Conservation (phyloP, 225 moss, liverwort and hornwort species). For the Polytrichum commune region DNA sequence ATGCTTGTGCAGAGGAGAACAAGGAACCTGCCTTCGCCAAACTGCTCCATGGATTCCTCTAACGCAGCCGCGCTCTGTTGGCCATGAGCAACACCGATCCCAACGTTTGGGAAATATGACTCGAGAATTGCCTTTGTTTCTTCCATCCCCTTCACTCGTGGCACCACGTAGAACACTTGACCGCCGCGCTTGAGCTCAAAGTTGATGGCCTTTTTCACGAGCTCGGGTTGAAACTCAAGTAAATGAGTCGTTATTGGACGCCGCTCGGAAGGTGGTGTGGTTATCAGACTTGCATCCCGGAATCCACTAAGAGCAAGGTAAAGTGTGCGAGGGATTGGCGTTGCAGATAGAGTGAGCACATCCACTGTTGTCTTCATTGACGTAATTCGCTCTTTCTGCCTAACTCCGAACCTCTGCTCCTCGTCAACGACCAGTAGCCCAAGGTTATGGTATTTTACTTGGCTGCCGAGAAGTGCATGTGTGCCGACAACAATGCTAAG, state of each 20-base stretch:
- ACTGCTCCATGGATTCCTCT: slow-evolving; percentile 93
- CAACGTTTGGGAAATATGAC: slow-evolving; percentile 74
- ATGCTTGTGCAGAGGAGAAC: slow-evolving; percentile 92
- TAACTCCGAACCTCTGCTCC: slow-evolving; percentile 92
- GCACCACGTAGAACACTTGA: slow-evolving; percentile 94
- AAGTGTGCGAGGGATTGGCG: slow-evolving; percentile 95
- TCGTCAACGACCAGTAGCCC: slow-evolving; percentile 89
- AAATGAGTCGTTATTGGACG: slow-evolving; percentile 87
- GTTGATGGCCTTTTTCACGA: slow-evolving; percentile 58
- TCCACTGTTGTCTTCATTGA: slow-evolving; percentile 86
- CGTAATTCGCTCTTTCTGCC: slow-evolving; percentile 87
- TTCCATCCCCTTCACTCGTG: slow-evolving; percentile 74
- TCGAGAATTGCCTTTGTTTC: slow-evolving; percentile 50
- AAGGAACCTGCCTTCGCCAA: slow-evolving; percentile 76
- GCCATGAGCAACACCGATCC: slow-evolving; percentile 80
- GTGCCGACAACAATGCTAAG: slow-evolving; percentile 79
- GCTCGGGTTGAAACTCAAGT: slow-evolving; percentile 55
- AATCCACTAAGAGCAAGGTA: slow-evolving; percentile 91
- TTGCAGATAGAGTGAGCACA: slow-evolving; percentile 88
- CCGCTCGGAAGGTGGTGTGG: slow-evolving; percentile 84
- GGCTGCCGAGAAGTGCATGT: slow-evolving; percentile 79
- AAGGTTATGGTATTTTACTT: slow-evolving; percentile 80
- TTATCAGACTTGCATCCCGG: slow-evolving; percentile 83
- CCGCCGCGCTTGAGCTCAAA: slow-evolving; percentile 85
- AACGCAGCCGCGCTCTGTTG: slow-evolving; percentile 73